These are phyloP conservation scores for Pilatotrama ljubarskyi DNA, from an alignment of 768 basidiomycete species.

Conservation along the genomic window DNA sequence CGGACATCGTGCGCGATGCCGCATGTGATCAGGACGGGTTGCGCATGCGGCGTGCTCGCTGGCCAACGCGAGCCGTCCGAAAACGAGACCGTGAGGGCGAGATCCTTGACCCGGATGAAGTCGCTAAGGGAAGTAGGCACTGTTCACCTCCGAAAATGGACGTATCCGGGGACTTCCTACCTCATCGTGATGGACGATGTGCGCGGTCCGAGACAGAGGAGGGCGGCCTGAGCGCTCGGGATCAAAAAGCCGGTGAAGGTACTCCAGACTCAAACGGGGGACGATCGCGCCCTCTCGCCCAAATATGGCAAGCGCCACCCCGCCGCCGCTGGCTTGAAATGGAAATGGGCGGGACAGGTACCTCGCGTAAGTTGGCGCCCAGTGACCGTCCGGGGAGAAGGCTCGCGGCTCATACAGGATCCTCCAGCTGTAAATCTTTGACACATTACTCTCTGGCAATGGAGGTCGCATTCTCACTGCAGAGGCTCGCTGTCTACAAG, in stretches of 20 bases:
- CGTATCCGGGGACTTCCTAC: background rate
- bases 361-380: background rate
- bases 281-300: background rate
- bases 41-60: slow-evolving; percentile 36
- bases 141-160: background rate
- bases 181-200: slow-evolving; percentile 2
- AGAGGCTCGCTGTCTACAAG: slow-evolving; percentile 37
- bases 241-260: background rate
- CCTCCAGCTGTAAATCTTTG: too few relatives aligned
- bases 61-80: slow-evolving; percentile 49
- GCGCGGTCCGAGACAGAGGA: background rate
- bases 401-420: too few relatives aligned
- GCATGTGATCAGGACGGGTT: slow-evolving; percentile 56
- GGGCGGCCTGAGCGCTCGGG: background rate
- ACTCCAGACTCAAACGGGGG: background rate
- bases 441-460: slow-evolving; percentile 15
- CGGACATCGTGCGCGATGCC: slow-evolving; percentile 52
- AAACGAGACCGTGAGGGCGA: slow-evolving; percentile 44
- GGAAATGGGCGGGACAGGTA: background rate
- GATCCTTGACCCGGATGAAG: slow-evolving; percentile 49
- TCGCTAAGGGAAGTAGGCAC: slow-evolving; percentile 19
- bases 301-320: background rate
- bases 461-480: slow-evolving; percentile 35
- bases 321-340: background rate
- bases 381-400: too few relatives aligned